These are phyloP conservation scores for Dictyophora rubrovolvata DNA, from an alignment of 768 basidiomycete species.

Conservation along the genomic window DNA sequence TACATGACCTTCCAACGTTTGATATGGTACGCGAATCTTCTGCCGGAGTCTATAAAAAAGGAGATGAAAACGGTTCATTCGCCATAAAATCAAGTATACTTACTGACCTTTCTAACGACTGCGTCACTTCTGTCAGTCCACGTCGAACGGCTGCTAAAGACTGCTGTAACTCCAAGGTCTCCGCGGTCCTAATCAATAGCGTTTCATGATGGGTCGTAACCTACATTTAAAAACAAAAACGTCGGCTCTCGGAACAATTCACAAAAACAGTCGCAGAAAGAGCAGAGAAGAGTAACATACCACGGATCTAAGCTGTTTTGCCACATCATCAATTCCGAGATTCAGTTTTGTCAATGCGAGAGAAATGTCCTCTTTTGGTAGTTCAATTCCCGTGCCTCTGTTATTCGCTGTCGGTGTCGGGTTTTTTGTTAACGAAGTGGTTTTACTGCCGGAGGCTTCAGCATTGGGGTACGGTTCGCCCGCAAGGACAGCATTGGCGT, in stretches of 20 bases:
- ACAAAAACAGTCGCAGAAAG: neutral
- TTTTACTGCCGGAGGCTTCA: conserved; percentile 12
- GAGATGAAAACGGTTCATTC: conserved; percentile 12
- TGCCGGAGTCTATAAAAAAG: conserved; percentile 49
- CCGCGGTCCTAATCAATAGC: conserved; percentile 72
- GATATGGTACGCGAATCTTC: conserved; percentile 82
- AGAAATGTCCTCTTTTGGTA: conserved; percentile 77
- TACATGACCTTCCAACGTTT: conserved; percentile 61
- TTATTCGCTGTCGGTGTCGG: conserved; percentile 16
- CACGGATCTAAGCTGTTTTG: conserved; percentile 78
- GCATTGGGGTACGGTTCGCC: conserved; percentile 60
- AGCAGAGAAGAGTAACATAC: conserved; percentile 33
- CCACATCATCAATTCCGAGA: conserved; percentile 83
- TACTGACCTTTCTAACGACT: conserved; percentile 66
- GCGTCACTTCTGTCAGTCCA: conserved; percentile 64
- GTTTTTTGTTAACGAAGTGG: conserved; percentile 9
- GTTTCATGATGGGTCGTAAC: conserved; percentile 78
- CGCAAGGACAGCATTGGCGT: conserved; percentile 83
- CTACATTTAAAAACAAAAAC: conserved; percentile 26
- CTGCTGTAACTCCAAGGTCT: conserved; percentile 58
- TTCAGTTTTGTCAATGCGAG: conserved; percentile 82
- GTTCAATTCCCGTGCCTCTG: conserved; percentile 28
- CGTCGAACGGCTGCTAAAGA: conserved; percentile 56
- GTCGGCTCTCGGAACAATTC: neutral
- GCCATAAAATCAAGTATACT: conserved; percentile 13